Base-by-base conservation (phyloP, 805 yeast genomes). In the Candida pini region DNA sequence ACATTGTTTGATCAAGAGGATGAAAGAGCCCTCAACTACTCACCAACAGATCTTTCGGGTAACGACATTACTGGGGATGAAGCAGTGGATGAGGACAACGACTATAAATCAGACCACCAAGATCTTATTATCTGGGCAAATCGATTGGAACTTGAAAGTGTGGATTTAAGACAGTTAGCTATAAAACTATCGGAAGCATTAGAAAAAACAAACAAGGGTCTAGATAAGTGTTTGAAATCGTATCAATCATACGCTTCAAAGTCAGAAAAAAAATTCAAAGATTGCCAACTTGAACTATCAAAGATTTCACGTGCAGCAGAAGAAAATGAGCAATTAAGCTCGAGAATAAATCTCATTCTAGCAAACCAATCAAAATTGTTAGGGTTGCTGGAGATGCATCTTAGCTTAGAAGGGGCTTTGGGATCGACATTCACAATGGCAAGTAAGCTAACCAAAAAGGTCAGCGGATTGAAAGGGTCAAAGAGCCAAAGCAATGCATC, bases 81-180 rank as follows among this genome's bases (percentile, higher is more conserved):
- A n/a, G n/a, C n/a, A n/a, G n/a, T n/a, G n/a, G n/a, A n/a, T 18
- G 31, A 15, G 13, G 21, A 26, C 15, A 40, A 31, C 13, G 45
- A 40, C 18, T 39, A 39, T 19, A 24, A 37, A 5, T 38, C 41
- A n/a, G 49, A 47, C 24, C 46, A 42, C 14, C 43, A 68, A 56
- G 54, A 63, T 20, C 33, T 54, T n/a, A 28, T 56, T 52, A 21
- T 51, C 43, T 73, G 78, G 78, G 77, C 77, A 0, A 63, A 71
- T 5, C 62, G 66, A 23, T 46, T 73, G 14, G 79, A 73, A 41
- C 39, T 72, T 33, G 78, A 73, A 39, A 58, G 68, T 10, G 53
- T 67, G 2, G 74, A 68, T 20, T 44, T 69, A 18, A 51, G 71
- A 27, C 60, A 61, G 9, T 52, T 56, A 9, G 41, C 54, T 21